Conservation (phyloP, 1,139 yeast species). For the Yamadazyma taylorii region DNA sequence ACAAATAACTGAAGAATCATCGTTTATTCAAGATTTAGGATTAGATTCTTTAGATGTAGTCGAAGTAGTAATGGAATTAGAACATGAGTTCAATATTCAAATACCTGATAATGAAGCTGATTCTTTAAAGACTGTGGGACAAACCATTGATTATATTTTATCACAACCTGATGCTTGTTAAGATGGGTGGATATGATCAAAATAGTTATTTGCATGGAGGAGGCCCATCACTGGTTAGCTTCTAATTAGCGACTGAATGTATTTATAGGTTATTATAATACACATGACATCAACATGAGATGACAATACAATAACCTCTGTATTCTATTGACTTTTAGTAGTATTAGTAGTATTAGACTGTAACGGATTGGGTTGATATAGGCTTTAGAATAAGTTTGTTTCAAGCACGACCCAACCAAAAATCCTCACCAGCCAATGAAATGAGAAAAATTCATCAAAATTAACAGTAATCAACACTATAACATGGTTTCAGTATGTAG, state of each 20-base stretch:
- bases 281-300: not conserved
- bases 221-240: too few species aligned
- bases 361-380: too few species aligned
- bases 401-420: not conserved
- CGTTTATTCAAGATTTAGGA: conserved; percentile 74
- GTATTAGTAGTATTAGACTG: too few species aligned
- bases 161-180: conserved; percentile 71
- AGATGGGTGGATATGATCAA: too few species aligned
- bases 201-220: not conserved
- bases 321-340: not conserved
- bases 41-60: conserved; percentile 86
- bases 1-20: conserved; percentile 56
- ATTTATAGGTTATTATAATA: not conserved
- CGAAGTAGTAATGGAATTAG: conserved; percentile 88
- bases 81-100: conserved; percentile 74
- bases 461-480: conserved; percentile 6
- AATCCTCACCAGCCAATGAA: conserved; percentile 15
- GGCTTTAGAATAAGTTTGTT: not conserved
- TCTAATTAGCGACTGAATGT: too few species aligned
- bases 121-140: conserved; percentile 76
- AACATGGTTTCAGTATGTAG: conserved; percentile 20
- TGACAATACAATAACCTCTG: too few species aligned
- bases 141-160: conserved; percentile 74
- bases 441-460: conserved; percentile 13
- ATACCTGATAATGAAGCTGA: conserved; percentile 90